Conservation (phyloP, 129 eudicot species). For the Saussurea involucrata region DNA sequence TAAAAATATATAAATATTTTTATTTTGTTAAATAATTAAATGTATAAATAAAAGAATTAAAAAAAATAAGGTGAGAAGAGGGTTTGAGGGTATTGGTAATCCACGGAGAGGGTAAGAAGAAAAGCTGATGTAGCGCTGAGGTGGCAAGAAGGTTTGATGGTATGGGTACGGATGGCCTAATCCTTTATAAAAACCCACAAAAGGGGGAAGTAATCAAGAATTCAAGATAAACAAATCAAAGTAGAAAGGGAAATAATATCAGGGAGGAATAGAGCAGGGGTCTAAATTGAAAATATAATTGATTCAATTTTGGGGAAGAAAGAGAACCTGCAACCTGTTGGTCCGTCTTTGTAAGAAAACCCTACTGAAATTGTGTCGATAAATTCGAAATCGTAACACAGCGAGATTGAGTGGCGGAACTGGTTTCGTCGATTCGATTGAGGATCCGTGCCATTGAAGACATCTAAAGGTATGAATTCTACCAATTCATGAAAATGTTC, state of each 20-base stretch:
- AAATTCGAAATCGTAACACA: not conserved
- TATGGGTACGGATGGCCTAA: too few species aligned
- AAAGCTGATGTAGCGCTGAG: too few species aligned
- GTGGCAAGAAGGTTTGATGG: too few species aligned
- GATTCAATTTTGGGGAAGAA: not conserved
- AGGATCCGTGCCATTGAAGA: not conserved
- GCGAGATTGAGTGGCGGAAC: not conserved
- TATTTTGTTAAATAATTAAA: too few species aligned
- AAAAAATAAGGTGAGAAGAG: too few species aligned
- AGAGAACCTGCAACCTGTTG: not conserved
- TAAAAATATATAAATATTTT: too few species aligned
- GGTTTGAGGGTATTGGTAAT: too few species aligned
- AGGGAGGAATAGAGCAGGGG: not conserved
- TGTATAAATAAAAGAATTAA: too few species aligned
- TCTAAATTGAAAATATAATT: not conserved
- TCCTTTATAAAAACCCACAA: too few species aligned
- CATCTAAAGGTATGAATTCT: slow-evolving; percentile 1
- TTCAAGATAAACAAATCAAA: not conserved
- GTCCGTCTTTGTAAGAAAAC: not conserved
- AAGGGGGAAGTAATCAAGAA: too few species aligned
- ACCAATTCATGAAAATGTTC: not conserved
- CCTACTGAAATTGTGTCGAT: not conserved
- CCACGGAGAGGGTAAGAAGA: too few species aligned
- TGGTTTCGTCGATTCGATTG: not conserved
- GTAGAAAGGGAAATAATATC: not conserved